A percentile compares a stretch with the other conserved stretches of the same genome.
Conservation (phyloP, 2,329 filamentous ascomycete genomes). For the Lizonia empirigonia region DNA sequence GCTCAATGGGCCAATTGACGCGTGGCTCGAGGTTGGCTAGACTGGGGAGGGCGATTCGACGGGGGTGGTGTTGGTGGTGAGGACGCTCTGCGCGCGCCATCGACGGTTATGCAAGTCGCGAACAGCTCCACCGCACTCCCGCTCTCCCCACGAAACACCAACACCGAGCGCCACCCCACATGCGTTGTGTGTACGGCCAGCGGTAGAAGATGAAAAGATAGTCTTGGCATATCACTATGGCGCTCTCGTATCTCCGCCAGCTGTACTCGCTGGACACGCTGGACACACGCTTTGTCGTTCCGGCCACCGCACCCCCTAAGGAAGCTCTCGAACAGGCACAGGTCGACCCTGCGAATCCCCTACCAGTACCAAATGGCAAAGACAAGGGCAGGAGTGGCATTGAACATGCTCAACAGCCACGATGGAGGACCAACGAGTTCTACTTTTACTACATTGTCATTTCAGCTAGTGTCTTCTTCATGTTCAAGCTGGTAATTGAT, state of each 20-base stretch:
- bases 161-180: constrained; percentile 16
- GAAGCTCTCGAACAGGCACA: constrained; percentile 44
- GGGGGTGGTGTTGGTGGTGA: constrained; percentile 32
- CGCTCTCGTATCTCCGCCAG: constrained; percentile 56
- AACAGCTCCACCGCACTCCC: constrained; percentile 25
- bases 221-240: constrained; percentile 33
- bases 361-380: constrained; percentile 32
- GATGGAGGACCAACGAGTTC: constrained; percentile 89
- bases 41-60: constrained; percentile 13
- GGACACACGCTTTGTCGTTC: constrained; percentile 73
- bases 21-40: constrained; percentile 23
- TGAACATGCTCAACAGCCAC: constrained; percentile 64
- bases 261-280: constrained; percentile 70
- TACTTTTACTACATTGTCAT: constrained; percentile 78
- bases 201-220: constrained; percentile 30
- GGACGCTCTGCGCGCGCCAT: constrained; percentile 22
- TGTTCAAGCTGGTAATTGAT: constrained; percentile 89
- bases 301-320: constrained; percentile 68
- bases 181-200: background rate
- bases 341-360: constrained; percentile 41
- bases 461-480: constrained; percentile 70
- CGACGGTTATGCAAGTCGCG: constrained; percentile 5
- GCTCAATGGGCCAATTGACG: constrained; percentile 27
- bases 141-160: constrained; percentile 11
- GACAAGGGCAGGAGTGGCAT: constrained; percentile 25